Base-by-base conservation (phyloP, 257 asterid species). In the Salvia rosmarinus region DNA sequence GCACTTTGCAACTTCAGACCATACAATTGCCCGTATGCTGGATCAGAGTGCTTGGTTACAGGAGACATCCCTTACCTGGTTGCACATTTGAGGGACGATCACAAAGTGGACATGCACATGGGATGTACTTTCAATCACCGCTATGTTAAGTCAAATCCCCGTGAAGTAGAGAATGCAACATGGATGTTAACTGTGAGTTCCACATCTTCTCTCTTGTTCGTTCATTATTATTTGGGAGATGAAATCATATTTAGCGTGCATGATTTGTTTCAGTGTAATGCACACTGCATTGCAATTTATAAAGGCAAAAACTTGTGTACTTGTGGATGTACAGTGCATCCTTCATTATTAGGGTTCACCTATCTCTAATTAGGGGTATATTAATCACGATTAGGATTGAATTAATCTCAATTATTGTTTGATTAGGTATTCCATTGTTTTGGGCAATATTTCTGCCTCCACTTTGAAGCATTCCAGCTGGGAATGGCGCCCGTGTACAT, bases 111-210 rank as follows among this genome's bases (percentile, higher is more conserved):
- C 73, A 91, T 91, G 97, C 97, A 91, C 82, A 73, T 90, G 0
- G 95, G 97, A 13, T 91, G 88, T 59, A 89, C 97, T 30, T 91
- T 91, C 81, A 91, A 91, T 78, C 96, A 89, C 76, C 96, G 96
- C 40, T 91, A 91, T 58, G 97, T 91, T 2, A 89, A 91, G 84
- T 91, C 97, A 20, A 89, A 91, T 80, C 97, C 96, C 4, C 91
- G 95, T 23, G 96, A 91, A 83, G 97, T 91, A 39, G 96, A 91
- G 71, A 91, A 91, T 46, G 97, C 97, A 20, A 91, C 97, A 8
- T 89, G 97, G 97, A 91, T 91, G 97, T 77, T 89, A 71, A 91
- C 96, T 1, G 97, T 89, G 81, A 85, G 96, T 82, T 64, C 32
- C 32, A 34, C 23, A 12, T 11, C 70, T 68, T 49, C 69, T 57